Conservation (phyloP, 1,284 basidiomycete species). For the Stygiomarasmius scandens region DNA sequence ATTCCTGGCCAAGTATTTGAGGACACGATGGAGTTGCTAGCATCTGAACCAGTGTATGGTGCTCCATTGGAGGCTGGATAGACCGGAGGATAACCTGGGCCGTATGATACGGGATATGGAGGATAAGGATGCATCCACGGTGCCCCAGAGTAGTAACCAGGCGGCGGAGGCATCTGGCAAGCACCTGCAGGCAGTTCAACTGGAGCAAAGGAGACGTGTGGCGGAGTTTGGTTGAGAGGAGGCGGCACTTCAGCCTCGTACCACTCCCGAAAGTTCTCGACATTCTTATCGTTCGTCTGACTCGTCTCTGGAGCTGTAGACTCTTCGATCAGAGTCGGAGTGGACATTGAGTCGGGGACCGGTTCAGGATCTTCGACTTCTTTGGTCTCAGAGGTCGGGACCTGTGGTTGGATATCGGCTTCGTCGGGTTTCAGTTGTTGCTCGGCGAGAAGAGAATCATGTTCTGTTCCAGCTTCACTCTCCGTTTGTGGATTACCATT, state of each 20-base stretch:
- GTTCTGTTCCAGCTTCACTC: not conserved
- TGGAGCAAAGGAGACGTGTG: conserved; percentile 28
- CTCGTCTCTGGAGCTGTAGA: not conserved
- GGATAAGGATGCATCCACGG: conserved; percentile 59
- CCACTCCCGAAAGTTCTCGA: conserved; percentile 20
- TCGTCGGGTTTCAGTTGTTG: not conserved
- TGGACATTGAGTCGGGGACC: not conserved
- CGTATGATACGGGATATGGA: conserved; percentile 55
- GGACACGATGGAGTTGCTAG: conserved; percentile 30
- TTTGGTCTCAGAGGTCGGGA: not conserved
- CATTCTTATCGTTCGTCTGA: not conserved
- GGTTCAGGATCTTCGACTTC: not conserved
- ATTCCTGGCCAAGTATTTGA: conserved; percentile 39
- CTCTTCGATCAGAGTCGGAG: not conserved
- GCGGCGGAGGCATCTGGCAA: conserved; percentile 30
- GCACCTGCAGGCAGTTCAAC: conserved; percentile 29
- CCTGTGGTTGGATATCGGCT: not conserved
- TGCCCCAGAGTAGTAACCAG: conserved; percentile 51
- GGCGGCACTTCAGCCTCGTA: conserved; percentile 12
- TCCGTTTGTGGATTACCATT: not conserved
- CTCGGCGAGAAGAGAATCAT: not conserved
- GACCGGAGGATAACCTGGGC: conserved; percentile 45
- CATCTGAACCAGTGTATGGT: conserved; percentile 39
- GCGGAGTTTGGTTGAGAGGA: not conserved
- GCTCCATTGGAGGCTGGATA: conserved; percentile 39